These are phyloP conservation scores for Camelina neglecta DNA, from an alignment of 345 rosid species.

Conservation along the genomic window DNA sequence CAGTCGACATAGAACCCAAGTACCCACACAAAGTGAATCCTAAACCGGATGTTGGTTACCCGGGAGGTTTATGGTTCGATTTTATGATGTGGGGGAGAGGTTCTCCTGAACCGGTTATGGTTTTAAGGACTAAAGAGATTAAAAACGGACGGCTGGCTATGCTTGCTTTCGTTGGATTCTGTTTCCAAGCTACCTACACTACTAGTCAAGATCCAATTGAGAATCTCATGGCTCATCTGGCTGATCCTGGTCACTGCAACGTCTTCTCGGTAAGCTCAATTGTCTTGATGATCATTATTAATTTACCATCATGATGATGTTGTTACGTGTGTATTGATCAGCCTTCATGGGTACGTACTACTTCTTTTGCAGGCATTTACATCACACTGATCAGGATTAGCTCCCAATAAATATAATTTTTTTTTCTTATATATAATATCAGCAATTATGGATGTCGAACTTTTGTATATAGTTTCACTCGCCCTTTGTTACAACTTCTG, in stretches of 20 bases:
- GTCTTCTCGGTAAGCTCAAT: conserved; percentile 68
- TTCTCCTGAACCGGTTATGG: conserved; percentile 95
- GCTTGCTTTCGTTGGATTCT: conserved; percentile 88
- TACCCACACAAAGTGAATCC: conserved; percentile 75
- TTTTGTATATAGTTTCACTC: conserved; percentile 23
- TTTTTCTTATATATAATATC: background rate
- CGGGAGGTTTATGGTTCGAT: conserved; percentile 94
- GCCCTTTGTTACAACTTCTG: background rate
- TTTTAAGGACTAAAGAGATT: conserved; percentile 88
- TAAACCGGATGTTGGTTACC: conserved; percentile 82
- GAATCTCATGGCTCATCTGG: conserved; percentile 84
- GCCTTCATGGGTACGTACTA: conserved; percentile 3
- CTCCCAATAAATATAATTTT: background rate
- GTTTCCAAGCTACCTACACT: conserved; percentile 83
- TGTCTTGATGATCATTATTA: background rate
- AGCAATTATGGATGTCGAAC: conserved; percentile 2
- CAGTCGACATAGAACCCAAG: conserved; percentile 70
- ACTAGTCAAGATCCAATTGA: conserved; percentile 76
- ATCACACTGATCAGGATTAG: conserved; percentile 44
- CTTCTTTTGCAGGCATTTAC: conserved; percentile 66
- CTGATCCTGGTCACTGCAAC: conserved; percentile 97
- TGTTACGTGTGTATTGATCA: background rate
- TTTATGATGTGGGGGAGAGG: conserved; percentile 93
- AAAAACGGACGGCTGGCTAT: conserved; percentile 93
- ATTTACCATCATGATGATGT: background rate